Percentiles rank a stretch among this genome's conserved stretches.
Conservation (phyloP, 2,329 filamentous ascomycete genomes). For the Coccinonectria pachysandricola region DNA sequence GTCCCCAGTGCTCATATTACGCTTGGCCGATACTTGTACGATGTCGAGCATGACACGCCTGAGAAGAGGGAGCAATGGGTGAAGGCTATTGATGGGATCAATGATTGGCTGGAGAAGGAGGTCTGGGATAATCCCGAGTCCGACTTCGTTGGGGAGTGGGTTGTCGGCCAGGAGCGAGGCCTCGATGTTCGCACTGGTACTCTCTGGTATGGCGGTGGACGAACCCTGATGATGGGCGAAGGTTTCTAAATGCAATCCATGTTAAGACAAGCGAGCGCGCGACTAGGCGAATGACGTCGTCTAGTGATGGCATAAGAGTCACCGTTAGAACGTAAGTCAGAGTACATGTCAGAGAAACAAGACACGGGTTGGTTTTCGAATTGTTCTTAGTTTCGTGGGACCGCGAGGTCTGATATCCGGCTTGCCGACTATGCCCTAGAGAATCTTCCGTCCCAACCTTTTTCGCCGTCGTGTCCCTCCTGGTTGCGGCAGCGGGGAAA, state of each 20-base stretch:
- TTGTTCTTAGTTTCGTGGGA: too few relatives aligned
- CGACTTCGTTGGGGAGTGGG: slow-evolving; percentile 58
- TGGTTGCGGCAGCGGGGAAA: neutral
- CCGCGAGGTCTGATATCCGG: too few relatives aligned
- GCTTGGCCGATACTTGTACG: slow-evolving; percentile 66
- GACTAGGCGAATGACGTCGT: too few relatives aligned
- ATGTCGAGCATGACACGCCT: slow-evolving; percentile 50
- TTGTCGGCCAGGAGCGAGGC: slow-evolving; percentile 76
- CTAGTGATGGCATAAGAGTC: too few relatives aligned
- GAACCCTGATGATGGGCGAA: slow-evolving; percentile 54
- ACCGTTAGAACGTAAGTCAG: too few relatives aligned
- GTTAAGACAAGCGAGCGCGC: too few relatives aligned
- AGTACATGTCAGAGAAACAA: too few relatives aligned
- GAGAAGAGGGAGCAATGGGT: slow-evolving; percentile 56
- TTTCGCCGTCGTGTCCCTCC: too few relatives aligned
- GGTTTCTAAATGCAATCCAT: too few relatives aligned
- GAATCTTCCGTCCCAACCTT: too few relatives aligned
- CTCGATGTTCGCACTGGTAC: slow-evolving; percentile 64
- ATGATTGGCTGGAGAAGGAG: slow-evolving; percentile 59
- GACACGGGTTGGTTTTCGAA: too few relatives aligned
- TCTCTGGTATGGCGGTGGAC: slow-evolving; percentile 81
- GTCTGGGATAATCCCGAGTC: slow-evolving; percentile 52
- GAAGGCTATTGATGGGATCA: slow-evolving; percentile 62
- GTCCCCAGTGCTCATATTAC: slow-evolving; percentile 88
- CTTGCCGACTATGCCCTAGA: too few relatives aligned